Conservation (phyloP, 1,139 yeast species). For the Diutina ranongensis region DNA sequence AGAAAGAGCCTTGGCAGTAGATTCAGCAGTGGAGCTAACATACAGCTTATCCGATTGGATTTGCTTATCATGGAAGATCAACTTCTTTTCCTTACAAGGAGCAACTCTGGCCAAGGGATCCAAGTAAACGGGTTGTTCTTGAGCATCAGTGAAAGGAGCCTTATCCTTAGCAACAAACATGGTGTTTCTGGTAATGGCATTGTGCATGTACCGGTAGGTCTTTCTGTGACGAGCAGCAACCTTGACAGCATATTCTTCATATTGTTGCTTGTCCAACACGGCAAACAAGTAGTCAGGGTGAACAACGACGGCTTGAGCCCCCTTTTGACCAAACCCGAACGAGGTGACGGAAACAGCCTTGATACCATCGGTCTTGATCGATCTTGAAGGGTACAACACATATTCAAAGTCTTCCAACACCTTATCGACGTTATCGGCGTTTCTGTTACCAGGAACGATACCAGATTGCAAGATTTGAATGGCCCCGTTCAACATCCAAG, state of each 20-base stretch:
- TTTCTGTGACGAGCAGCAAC: constrained; percentile 76
- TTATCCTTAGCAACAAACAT: constrained; percentile 89
- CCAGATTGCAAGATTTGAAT: constrained; percentile 88
- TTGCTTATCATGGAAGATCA: constrained; percentile 34
- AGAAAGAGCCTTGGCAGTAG: constrained; percentile 40
- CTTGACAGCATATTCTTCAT: constrained; percentile 56
- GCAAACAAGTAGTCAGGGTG: constrained; percentile 93
- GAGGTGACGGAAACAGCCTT: constrained; percentile 96
- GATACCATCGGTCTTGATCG: constrained; percentile 90
- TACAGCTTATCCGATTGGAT: constrained; percentile 25
- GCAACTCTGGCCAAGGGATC: constrained; percentile 87
- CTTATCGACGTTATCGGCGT: constrained; percentile 92
- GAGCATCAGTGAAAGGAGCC: constrained; percentile 82
- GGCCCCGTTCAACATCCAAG: constrained; percentile 99
- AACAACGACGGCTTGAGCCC: constrained; percentile 87
- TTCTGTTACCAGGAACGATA: constrained; percentile 96
- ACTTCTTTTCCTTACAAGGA: constrained; percentile 28
- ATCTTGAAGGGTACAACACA: constrained; percentile 88
- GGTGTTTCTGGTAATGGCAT: constrained; percentile 83
- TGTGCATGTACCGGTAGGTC: constrained; percentile 93
- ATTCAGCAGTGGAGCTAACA: constrained; percentile 24
- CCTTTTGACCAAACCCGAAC: constrained; percentile 99
- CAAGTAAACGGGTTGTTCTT: constrained; percentile 83
- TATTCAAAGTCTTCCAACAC: constrained; percentile 72
- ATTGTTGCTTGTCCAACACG: constrained; percentile 59